Percentiles rank a stretch among this genome's conserved stretches.
Conservation (phyloP, 148 eudicot genomes). For the Rhododendron ovatum region DNA sequence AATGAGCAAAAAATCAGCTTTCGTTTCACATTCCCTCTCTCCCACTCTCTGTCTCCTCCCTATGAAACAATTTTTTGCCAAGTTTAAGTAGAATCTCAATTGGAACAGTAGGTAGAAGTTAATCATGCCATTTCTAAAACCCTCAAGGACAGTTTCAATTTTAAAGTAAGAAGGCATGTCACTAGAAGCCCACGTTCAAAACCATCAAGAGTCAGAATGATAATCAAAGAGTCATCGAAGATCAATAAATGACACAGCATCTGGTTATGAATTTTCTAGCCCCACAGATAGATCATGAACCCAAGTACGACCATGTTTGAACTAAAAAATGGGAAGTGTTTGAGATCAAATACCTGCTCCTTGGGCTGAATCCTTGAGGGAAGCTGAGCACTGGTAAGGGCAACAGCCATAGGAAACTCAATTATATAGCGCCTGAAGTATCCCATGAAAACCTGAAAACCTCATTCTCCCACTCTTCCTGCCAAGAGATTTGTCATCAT, state of each 20-base stretch:
- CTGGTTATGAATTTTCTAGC: no score
- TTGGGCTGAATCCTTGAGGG: slow-evolving; percentile 9
- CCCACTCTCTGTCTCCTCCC: background rate
- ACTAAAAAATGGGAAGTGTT: background rate
- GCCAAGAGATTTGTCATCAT: slow-evolving; percentile 19
- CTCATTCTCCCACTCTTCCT: slow-evolving; percentile 10
- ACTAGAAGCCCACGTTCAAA: background rate
- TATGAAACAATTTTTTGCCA: background rate
- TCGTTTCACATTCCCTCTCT: background rate
- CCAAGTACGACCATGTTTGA: background rate
- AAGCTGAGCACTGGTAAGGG: slow-evolving; percentile 11
- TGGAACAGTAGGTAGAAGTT: no score
- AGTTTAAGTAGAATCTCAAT: background rate
- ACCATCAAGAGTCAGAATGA: background rate
- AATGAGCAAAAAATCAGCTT: background rate
- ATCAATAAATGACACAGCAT: no score
- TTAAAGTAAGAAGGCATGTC: background rate
- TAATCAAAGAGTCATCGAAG: no score
- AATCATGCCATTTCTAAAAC: no score
- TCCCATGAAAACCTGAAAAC: background rate
- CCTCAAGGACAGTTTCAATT: no score
- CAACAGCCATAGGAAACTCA: slow-evolving; percentile 1
- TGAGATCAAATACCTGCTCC: slow-evolving; percentile 21
- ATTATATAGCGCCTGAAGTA: background rate
- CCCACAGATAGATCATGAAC: no score